A percentile compares a stretch with the other conserved stretches of the same genome.
These are phyloP conservation scores for Selenicereus undatus DNA, from an alignment of 148 eudicot species.

Conservation along the genomic window DNA sequence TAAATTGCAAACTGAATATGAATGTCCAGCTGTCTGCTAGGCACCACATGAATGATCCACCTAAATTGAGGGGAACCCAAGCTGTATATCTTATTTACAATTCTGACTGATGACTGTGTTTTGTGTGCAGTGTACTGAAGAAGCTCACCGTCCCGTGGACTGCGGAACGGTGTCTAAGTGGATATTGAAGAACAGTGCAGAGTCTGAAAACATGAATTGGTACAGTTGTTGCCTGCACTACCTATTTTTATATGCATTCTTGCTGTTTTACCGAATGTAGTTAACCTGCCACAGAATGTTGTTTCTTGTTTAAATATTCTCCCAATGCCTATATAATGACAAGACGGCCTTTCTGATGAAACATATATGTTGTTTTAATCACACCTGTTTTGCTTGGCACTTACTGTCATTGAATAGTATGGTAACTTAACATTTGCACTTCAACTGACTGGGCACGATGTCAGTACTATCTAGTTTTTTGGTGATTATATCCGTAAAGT, in stretches of 20 bases:
- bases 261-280: neutral
- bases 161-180: slow-evolving; percentile 20
- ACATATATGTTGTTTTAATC: neutral
- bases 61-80: neutral
- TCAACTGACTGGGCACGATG: neutral
- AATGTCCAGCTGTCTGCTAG: neutral
- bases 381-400: neutral
- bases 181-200: slow-evolving; percentile 14
- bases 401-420: neutral
- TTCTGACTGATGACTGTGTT: neutral
- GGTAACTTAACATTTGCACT: neutral
- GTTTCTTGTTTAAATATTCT: neutral
- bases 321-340: neutral
- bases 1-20: neutral
- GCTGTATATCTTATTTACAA: neutral
- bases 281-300: neutral
- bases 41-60: neutral
- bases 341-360: neutral
- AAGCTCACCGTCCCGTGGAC: slow-evolving; percentile 19
- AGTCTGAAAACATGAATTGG: slow-evolving; percentile 38
- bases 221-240: neutral
- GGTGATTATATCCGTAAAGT: neutral
- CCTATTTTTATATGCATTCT: neutral
- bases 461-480: neutral
- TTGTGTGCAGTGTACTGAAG: slow-evolving; percentile 14